These are phyloP conservation scores for Puya raimondii DNA, from an alignment of 176 grass and related monocot species.

Conservation along the genomic window DNA sequence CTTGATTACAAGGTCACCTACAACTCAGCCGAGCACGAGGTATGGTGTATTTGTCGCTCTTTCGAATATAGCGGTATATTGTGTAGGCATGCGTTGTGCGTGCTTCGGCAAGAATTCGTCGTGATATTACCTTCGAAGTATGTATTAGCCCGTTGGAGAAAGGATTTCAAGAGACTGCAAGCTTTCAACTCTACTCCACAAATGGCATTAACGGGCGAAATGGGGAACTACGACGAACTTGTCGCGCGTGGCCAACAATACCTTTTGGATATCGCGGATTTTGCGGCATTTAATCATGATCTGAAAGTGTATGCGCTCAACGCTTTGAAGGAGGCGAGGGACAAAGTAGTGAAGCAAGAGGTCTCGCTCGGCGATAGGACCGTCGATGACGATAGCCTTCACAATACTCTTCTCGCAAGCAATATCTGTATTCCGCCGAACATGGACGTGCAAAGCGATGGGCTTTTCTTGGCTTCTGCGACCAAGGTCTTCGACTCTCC, in stretches of 20 bases:
- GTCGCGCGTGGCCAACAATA: not conserved
- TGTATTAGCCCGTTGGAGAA: slow-evolving; percentile 6
- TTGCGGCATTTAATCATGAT: not conserved
- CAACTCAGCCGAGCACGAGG: not conserved
- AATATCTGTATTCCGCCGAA: not conserved
- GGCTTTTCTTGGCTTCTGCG: not conserved
- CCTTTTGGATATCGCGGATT: not conserved
- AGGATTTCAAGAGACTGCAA: slow-evolving; percentile 9
- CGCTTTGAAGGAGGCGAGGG: slow-evolving; percentile 6
- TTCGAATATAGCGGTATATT: slow-evolving; percentile 10
- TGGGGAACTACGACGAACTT: not conserved
- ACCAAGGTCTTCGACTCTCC: not conserved
- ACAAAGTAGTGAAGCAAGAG: slow-evolving; percentile 8
- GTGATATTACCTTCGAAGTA: not conserved
- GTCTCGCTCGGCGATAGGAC: not conserved
- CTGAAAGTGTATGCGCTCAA: not conserved
- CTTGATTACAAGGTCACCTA: slow-evolving; percentile 8
- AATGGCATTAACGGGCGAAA: not conserved
- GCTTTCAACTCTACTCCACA: not conserved
- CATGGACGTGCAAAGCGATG: not conserved
- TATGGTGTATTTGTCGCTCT: slow-evolving; percentile 8
- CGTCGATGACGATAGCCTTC: not conserved
- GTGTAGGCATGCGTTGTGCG: slow-evolving; percentile 5
- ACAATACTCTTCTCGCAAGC: not conserved
- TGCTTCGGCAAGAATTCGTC: slow-evolving; percentile 3